These are phyloP conservation scores for Trichoderma koningiopsis DNA, from an alignment of 2,329 filamentous ascomycete genomes.

Conservation along the genomic window DNA sequence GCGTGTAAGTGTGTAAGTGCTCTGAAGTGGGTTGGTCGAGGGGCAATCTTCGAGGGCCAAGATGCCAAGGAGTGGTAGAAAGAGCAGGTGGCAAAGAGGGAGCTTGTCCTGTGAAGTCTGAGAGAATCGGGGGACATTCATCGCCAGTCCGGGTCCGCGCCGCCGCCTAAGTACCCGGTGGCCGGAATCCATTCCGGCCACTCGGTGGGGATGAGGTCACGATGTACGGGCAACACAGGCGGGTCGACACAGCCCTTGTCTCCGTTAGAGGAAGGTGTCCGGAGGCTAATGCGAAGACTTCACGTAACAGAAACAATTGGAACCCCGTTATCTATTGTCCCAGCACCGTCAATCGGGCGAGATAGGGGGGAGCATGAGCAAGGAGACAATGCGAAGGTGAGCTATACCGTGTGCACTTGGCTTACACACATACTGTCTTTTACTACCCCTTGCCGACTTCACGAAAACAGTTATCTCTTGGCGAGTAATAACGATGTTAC, in stretches of 20 bases:
- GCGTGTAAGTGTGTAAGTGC: conserved; percentile 24
- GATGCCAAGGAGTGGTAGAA: conserved; percentile 15
- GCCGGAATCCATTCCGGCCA: conserved; percentile 54
- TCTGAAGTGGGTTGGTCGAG: conserved; percentile 1
- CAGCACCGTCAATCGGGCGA: neutral
- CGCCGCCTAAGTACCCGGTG: conserved; percentile 51
- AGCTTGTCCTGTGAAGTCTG: neutral
- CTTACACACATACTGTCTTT: neutral
- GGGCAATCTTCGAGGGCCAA: neutral
- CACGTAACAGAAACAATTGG: conserved; percentile 34
- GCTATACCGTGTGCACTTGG: neutral
- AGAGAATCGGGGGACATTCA: conserved; percentile 12
- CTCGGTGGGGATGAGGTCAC: conserved; percentile 35
- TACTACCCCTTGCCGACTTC: neutral
- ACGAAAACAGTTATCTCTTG: neutral
- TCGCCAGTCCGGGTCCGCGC: conserved; percentile 32
- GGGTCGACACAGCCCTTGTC: conserved; percentile 28
- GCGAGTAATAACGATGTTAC: neutral
- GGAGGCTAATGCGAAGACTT: conserved; percentile 26
- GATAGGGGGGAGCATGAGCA: conserved; percentile 16
- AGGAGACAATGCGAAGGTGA: neutral
- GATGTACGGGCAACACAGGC: conserved; percentile 29
- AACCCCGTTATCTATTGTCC: conserved; percentile 6
- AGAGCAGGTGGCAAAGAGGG: conserved; percentile 10
- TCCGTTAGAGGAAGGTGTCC: conserved; percentile 28